These are phyloP conservation scores for Pleurotus eryngii DNA, from an alignment of 768 basidiomycete species.

Conservation along the genomic window DNA sequence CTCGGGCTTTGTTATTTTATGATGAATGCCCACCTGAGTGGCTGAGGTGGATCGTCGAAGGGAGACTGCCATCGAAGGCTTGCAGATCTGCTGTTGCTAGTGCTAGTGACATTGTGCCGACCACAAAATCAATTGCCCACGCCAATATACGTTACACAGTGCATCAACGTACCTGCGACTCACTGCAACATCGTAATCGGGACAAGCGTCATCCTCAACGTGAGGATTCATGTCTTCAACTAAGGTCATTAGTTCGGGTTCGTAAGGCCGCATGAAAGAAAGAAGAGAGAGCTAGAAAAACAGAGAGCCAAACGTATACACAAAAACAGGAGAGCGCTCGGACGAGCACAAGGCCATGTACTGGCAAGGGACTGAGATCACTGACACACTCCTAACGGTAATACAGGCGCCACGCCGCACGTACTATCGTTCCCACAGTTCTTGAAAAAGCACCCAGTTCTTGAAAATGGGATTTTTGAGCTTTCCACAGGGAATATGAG, in stretches of 20 bases:
- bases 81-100: constrained; percentile 4
- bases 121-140: neutral
- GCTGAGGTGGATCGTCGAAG: neutral
- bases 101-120: neutral
- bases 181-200: constrained; percentile 7
- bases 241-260: constrained; percentile 2
- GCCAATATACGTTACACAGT: neutral
- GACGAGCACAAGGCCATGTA: too few relatives aligned
- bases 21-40: neutral
- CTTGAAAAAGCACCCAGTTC: too few relatives aligned
- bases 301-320: too few relatives aligned
- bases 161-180: constrained; percentile 2
- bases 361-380: too few relatives aligned
- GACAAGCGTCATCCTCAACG: constrained; percentile 4
- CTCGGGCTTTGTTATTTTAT: neutral
- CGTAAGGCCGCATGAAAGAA: constrained; percentile 5
- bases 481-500: too few relatives aligned
- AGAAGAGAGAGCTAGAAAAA: neutral
- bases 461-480: too few relatives aligned
- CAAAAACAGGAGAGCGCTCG: too few relatives aligned
- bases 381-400: too few relatives aligned
- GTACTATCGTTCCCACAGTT: too few relatives aligned
- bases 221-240: constrained; percentile 7
- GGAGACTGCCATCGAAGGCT: constrained; percentile 6
- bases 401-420: too few relatives aligned